Base-by-base conservation (phyloP, 345 rosid genomes). In the Eucalyptus curtisii region DNA sequence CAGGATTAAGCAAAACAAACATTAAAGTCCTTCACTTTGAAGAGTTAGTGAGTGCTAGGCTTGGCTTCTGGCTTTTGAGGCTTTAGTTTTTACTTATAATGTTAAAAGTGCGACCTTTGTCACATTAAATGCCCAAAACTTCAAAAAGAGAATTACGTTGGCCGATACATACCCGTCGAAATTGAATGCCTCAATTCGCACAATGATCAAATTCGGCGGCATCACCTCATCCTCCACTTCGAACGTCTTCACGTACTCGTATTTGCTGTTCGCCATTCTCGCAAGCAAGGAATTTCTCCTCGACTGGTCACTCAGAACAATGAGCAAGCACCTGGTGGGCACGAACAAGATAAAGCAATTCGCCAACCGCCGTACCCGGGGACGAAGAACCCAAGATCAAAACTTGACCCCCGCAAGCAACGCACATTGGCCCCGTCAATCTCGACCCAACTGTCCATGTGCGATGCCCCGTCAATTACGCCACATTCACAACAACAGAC, bases 181-280 rank as follows among this genome's bases (percentile, higher is more conserved):
- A 91, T 96, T 81, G 24, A 93, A 91, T 57, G 95, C 97, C 12
- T 91, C 95, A 16, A 97, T 90, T 45, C 91, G 93, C 91, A 96
- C 94, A 86, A 96, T 90, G 76, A 97, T 92, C 90, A 95, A 53
- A 88, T 95, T 97, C 57, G 96, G 98, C 45, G 86, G 90, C 95
- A 95, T 92, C 42, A 97, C 90, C 88, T 95, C 95, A 42, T 95
- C 99, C 48, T 94, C 95, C 42, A 91, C 89, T 90, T 97, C 99
- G 57, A 95, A 96, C 27, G 94, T 92, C 90, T 96, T 97, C 49
- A 97, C 99, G 71, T 97, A 97, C 93, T 96, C 98, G 82, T 97
- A 97, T 88, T 95, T 96, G 93, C 99, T 97, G 88, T 97, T 97
- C 33, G 99, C 99, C 99, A 96, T 97, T 82, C 76, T 59, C 50